Base-by-base conservation (phyloP, 2,329 filamentous ascomycete species). In the Ophioceras dolichostomum region DNA sequence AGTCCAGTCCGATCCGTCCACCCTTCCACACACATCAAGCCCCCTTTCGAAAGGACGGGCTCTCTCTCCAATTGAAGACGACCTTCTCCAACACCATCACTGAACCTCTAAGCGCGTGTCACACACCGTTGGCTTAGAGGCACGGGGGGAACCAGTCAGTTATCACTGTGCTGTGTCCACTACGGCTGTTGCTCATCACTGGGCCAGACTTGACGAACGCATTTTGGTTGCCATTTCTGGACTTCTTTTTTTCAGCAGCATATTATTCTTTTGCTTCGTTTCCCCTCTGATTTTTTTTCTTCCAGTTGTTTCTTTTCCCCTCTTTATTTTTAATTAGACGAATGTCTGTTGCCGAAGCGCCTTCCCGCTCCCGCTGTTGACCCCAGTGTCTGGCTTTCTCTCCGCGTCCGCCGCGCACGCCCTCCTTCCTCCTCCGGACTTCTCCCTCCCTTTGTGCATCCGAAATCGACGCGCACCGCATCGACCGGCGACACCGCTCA, bases 391-490 rank as follows among this genome's bases (percentile, higher is more conserved):
- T 39, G 38, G 34, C 39, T 41, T n/a, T n/a, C n/a, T n/a, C n/a
- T n/a, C n/a, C n/a, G n/a, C n/a, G n/a, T n/a, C n/a, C n/a, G n/a
- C n/a, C n/a, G n/a, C n/a, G n/a, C n/a, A n/a, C n/a, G n/a, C 41
- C 39, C 38, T 32, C 31, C 38, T 40, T 42, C 31, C 18, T 39
- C 32, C 34, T 37, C 40, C 30, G 18, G 39, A 41, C 45, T 43
- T 43, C 41, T 46, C 48, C 47, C 43, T 38, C 45, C 40, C 42
- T 41, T 44, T 41, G 33, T 39, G 29, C 29, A 17, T 18, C 29
- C n/a, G 8, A 32, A 7, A 32, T 35, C 30, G 22, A 32, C 35
- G 34, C 28, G 38, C 36, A 43, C 32, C 43, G 40, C 39, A 42
- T 39, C 41, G 27, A 40, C 27, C 40, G 27, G 22, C 36, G 29